phyloP scores from a whole-genome alignment of 345 rosid genomes.

The thale cress (Arabidopsis thaliana) region DNA sequence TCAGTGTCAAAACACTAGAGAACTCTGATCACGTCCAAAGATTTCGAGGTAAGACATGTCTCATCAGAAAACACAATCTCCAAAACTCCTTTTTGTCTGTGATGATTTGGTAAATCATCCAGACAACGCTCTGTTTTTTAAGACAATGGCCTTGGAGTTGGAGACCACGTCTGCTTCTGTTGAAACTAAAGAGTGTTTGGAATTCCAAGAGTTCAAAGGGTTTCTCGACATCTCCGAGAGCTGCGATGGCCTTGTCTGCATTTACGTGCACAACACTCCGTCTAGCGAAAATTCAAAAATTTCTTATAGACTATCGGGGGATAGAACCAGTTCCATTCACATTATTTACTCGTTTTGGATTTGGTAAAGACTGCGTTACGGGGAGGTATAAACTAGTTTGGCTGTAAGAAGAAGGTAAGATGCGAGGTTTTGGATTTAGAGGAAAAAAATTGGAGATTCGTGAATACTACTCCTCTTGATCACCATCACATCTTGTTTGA shows the following conservation, averaged over 20 bases:
- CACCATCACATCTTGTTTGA: background rate
- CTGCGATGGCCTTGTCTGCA: slow-evolving; percentile 28
- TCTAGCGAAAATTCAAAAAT: slow-evolving; percentile 3
- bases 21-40: no score
- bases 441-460: background rate
- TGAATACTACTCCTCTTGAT: slow-evolving; percentile 17
- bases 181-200: background rate
- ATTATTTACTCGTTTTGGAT: slow-evolving; percentile 2
- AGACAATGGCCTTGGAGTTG: no score
- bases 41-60: no score
- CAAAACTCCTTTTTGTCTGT: no score
- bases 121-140: no score
- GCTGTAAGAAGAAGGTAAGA: background rate
- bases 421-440: background rate
- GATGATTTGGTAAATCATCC: no score
- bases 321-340: background rate
- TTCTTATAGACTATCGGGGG: no score
- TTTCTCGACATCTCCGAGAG: background rate
- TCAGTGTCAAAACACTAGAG: no score
- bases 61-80: no score
- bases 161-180: background rate
- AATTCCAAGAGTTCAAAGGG: background rate
- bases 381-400: slow-evolving; percentile 8
- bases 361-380: background rate
- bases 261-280: background rate